Conservation (phyloP, 1,139 yeast species). For the Saccharomyces hybrid region DNA sequence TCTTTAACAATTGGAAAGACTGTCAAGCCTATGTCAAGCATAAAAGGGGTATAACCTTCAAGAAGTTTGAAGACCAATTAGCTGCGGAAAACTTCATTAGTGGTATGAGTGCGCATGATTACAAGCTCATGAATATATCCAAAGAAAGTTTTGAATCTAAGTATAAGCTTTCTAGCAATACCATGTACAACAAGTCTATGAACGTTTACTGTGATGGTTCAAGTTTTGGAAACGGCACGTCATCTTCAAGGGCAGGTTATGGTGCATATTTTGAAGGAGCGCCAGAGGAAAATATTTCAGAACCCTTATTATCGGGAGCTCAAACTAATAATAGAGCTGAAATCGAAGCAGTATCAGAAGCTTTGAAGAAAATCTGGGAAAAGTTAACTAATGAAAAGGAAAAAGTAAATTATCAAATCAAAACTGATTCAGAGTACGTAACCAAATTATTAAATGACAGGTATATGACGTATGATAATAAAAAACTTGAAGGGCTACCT, state of each 20-base stretch:
- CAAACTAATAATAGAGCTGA: conserved; percentile 85
- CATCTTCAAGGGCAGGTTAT: conserved; percentile 48
- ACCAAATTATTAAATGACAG: conserved; percentile 45
- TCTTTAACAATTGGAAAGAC: conserved; percentile 40
- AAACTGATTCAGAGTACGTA: conserved; percentile 51
- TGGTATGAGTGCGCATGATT: conserved; percentile 17
- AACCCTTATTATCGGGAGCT: conserved; percentile 38
- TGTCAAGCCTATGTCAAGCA: conserved; percentile 42
- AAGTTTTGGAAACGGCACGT: conserved; percentile 45
- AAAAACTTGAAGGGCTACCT: conserved; percentile 24
- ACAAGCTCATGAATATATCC: conserved; percentile 15
- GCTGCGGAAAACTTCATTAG: conserved; percentile 36
- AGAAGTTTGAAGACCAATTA: conserved; percentile 36
- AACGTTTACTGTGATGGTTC: conserved; percentile 68
- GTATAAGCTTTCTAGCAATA: conserved; percentile 6
- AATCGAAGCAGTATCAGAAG: conserved; percentile 54
- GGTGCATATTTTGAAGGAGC: conserved; percentile 62
- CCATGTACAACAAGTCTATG: conserved; percentile 6
- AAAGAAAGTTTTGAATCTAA: conserved; percentile 10
- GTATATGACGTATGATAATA: conserved; percentile 34
- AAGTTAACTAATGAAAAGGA: conserved; percentile 31
- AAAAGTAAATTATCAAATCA: conserved; percentile 34
- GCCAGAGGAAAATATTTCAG: conserved; percentile 48
- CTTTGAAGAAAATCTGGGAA: conserved; percentile 37
- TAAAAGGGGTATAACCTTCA: conserved; percentile 39